These are phyloP conservation scores for Neofusicoccum laricinum DNA, from an alignment of 2,329 filamentous ascomycete genomes.

Conservation along the genomic window DNA sequence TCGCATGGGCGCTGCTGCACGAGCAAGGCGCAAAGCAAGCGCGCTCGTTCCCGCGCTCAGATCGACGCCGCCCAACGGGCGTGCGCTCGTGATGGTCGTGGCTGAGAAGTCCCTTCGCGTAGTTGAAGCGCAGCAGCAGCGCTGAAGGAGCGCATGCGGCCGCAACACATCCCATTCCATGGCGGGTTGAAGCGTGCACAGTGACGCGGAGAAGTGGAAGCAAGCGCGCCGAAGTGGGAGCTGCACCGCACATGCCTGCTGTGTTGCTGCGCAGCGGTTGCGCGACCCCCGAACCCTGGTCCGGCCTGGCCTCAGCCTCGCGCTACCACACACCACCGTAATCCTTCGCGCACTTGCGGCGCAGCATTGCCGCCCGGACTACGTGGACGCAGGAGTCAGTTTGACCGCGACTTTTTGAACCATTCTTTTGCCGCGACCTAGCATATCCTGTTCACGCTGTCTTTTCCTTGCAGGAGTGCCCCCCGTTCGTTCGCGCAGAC, in stretches of 20 bases:
- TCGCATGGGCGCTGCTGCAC: not conserved
- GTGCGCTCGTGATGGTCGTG: not conserved
- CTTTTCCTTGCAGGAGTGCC: not conserved
- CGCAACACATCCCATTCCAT: no score
- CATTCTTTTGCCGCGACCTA: not conserved
- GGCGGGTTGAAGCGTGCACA: no score
- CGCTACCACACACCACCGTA: not conserved
- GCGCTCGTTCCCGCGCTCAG: constrained; percentile 1
- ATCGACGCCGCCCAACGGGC: not conserved
- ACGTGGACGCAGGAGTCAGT: not conserved
- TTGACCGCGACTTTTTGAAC: not conserved
- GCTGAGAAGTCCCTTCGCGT: not conserved
- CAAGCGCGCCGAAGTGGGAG: no score
- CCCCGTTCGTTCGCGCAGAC: constrained; percentile 36
- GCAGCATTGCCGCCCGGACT: not conserved
- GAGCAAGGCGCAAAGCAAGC: not conserved
- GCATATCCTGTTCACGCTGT: not conserved
- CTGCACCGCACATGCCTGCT: no score
- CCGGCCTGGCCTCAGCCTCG: not conserved
- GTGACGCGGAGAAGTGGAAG: no score
- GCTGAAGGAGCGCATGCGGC: no score
- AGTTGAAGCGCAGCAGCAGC: not conserved
- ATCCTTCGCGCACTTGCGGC: constrained; percentile 3
- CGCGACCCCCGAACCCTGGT: not conserved
- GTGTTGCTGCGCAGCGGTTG: no score